Evolutionary conservation across 2,329 filamentous ascomycete genomes (phyloP).

Genomic region (Sclerotinia sclerotiorum): DNA sequence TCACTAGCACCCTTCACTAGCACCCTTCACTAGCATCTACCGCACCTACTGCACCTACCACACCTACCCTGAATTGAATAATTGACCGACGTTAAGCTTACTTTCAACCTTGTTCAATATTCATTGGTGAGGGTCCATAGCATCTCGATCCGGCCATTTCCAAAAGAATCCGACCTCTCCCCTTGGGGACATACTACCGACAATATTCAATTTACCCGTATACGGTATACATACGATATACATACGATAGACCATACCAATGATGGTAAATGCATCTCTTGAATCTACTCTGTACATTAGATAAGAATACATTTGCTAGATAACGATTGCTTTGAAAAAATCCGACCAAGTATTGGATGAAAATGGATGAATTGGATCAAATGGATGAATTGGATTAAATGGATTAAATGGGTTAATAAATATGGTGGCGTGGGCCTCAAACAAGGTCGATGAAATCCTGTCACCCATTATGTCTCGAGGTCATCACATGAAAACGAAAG

Average conservation of each 20-base stretch:
- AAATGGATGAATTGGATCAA: constrained; percentile 3
- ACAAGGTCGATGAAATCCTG: constrained; percentile 12
- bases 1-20: no score
- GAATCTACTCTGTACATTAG: neutral
- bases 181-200: neutral
- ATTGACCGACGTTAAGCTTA: neutral
- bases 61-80: neutral
- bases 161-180: neutral
- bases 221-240: neutral
- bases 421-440: constrained; percentile 16
- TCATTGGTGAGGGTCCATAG: neutral
- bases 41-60: neutral
- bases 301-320: neutral
- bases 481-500: constrained; percentile 13
- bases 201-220: neutral
- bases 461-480: constrained; percentile 23
- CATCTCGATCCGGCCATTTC: neutral
- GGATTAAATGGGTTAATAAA: no score
- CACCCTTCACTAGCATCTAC: no score
- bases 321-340: neutral
- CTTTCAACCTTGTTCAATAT: neutral
- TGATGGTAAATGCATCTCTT: neutral
- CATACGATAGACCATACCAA: neutral
- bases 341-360: constrained; percentile 11
- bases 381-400: no score